These are phyloP conservation scores for Quercus suber DNA, from an alignment of 306 rosid genomes.

Conservation along the genomic window DNA sequence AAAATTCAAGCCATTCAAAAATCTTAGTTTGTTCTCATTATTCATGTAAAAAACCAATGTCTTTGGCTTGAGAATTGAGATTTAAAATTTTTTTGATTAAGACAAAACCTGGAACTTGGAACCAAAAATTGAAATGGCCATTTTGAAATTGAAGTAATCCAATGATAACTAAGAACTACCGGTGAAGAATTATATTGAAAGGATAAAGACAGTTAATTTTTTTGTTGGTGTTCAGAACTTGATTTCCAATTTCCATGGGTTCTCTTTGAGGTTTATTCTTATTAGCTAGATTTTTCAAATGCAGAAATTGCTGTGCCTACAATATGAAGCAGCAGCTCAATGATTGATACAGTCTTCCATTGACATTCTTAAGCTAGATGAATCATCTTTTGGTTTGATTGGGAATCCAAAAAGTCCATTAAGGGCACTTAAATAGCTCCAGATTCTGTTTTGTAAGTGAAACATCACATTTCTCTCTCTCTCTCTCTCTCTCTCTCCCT, in stretches of 20 bases:
- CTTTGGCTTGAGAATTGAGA: not conserved
- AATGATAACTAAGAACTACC: not conserved
- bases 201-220: not conserved
- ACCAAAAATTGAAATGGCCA: not conserved
- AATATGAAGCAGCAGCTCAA: constrained; percentile 86
- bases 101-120: not conserved
- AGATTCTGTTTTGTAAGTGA: too few species aligned
- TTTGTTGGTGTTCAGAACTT: not conserved
- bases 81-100: not conserved
- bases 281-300: constrained; percentile 26
- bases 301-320: constrained; percentile 94
- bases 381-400: too few species aligned
- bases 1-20: too few species aligned
- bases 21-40: too few species aligned
- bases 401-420: too few species aligned
- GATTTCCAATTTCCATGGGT: not conserved
- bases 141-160: not conserved
- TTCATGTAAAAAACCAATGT: not conserved
- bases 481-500: too few species aligned
- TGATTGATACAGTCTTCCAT: constrained; percentile 47
- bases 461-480: too few species aligned
- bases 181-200: not conserved
- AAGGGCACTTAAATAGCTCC: too few species aligned
- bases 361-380: too few species aligned
- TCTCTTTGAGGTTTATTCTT: not conserved